These are phyloP conservation scores for Hymenoscyphus occultus DNA, from an alignment of 2,329 filamentous ascomycete species.

Conservation along the genomic window DNA sequence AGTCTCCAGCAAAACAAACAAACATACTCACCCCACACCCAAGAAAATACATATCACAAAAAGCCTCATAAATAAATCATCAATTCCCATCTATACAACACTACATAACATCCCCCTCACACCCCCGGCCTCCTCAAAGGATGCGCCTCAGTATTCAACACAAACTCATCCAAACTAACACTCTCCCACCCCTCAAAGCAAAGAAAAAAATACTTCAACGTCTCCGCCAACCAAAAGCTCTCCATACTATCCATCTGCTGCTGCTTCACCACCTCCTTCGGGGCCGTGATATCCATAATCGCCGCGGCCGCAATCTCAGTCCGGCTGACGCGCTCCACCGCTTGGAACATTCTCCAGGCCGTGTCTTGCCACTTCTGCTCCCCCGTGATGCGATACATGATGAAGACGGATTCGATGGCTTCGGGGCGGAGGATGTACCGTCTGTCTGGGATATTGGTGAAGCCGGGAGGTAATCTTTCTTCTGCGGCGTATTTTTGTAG, in stretches of 20 bases:
- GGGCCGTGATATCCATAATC: slow-evolving; percentile 42
- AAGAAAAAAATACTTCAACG: slow-evolving; percentile 62
- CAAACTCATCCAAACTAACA: slow-evolving; percentile 60
- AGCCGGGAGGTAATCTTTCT: slow-evolving; percentile 23
- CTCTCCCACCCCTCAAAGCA: slow-evolving; percentile 47
- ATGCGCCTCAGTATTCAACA: slow-evolving; percentile 42
- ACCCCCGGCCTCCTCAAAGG: slow-evolving; percentile 39
- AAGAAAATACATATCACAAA: too few species aligned
- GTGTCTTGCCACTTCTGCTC: slow-evolving; percentile 40
- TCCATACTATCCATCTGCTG: slow-evolving; percentile 53
- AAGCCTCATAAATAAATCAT: too few species aligned
- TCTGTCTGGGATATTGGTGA: slow-evolving; percentile 26
- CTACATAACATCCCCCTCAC: not conserved
- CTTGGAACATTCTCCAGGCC: slow-evolving; percentile 49
- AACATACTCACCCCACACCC: too few species aligned
- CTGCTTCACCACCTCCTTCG: slow-evolving; percentile 40
- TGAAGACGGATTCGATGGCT: slow-evolving; percentile 65
- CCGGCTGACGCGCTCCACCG: slow-evolving; percentile 42
- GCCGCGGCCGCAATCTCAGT: slow-evolving; percentile 44
- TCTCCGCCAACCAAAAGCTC: slow-evolving; percentile 62
- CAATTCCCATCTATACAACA: too few species aligned
- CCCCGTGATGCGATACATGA: slow-evolving; percentile 46
- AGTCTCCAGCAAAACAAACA: too few species aligned
- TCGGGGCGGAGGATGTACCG: slow-evolving; percentile 58
- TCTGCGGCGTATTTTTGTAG: slow-evolving; percentile 20